Evolutionary conservation across 208 protist species (phyloP).

Genomic region (Novymonas esmeraldas): DNA sequence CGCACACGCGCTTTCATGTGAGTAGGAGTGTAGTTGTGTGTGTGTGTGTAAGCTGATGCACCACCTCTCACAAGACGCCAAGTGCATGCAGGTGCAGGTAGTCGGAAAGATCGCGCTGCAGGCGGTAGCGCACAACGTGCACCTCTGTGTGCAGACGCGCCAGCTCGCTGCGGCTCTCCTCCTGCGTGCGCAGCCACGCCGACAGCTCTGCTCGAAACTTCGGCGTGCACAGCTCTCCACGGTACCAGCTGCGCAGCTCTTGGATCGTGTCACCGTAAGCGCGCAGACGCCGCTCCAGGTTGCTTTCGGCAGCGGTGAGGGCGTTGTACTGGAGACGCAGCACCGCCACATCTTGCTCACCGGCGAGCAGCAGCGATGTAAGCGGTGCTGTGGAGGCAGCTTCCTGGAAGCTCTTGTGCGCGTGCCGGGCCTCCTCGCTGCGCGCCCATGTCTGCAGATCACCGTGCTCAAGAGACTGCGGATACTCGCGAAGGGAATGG

Average conservation of each 20-base stretch:
- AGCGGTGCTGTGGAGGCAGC: slow-evolving; percentile 5
- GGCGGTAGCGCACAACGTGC: slow-evolving; percentile 36
- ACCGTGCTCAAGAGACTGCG: slow-evolving; percentile 28
- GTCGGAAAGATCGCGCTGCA: slow-evolving; percentile 66
- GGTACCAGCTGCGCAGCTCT: slow-evolving; percentile 27
- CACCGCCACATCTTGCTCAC: slow-evolving; percentile 17
- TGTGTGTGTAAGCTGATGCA: not conserved
- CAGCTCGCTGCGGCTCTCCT: slow-evolving; percentile 17
- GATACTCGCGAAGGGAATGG: slow-evolving; percentile 27
- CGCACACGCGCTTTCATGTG: not conserved
- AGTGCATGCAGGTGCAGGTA: slow-evolving; percentile 58
- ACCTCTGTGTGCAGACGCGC: slow-evolving; percentile 25
- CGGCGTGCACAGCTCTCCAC: slow-evolving; percentile 19
- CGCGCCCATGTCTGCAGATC: slow-evolving; percentile 22
- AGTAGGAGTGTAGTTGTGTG: not conserved
- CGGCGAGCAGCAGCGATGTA: slow-evolving; percentile 7
- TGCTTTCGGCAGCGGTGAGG: slow-evolving; percentile 8
- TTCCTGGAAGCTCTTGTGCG: slow-evolving; percentile 14
- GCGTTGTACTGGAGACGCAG: slow-evolving; percentile 25
- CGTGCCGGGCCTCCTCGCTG: slow-evolving; percentile 4
- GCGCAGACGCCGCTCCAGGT: slow-evolving; percentile 8
- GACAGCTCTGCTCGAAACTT: slow-evolving; percentile 19
- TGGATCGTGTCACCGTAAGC: slow-evolving; percentile 28
- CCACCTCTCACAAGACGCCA: slow-evolving; percentile 36
- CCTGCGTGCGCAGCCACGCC: slow-evolving; percentile 25